These are phyloP conservation scores for Penicillium sumatraense DNA, from an alignment of 2,329 filamentous ascomycete genomes.

Conservation along the genomic window DNA sequence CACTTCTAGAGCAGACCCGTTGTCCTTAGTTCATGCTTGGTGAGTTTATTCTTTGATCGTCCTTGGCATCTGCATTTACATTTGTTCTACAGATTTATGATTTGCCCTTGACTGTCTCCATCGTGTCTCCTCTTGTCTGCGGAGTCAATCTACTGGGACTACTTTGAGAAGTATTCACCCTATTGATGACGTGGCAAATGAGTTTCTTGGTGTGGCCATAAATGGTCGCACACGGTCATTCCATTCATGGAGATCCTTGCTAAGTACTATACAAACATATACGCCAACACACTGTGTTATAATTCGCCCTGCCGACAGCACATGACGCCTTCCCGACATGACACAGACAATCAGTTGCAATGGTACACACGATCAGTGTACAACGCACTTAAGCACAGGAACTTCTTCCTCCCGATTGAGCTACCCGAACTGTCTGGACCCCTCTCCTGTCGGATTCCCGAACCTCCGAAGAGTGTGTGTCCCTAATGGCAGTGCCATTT, in stretches of 20 bases:
- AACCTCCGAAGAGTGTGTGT: neutral
- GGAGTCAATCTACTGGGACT: too few relatives aligned
- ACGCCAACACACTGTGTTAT: neutral
- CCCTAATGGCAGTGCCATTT: neutral
- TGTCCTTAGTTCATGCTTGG: too few relatives aligned
- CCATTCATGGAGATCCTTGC: slow-evolving; percentile 18
- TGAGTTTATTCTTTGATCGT: neutral
- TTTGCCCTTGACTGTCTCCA: too few relatives aligned
- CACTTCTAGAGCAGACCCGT: too few relatives aligned
- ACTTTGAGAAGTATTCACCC: too few relatives aligned
- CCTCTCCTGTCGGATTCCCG: neutral
- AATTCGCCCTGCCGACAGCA: neutral
- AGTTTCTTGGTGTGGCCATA: slow-evolving; percentile 14
- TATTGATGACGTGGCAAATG: neutral
- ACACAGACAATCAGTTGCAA: slow-evolving; percentile 7
- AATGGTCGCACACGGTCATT: slow-evolving; percentile 17
- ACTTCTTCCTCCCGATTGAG: neutral
- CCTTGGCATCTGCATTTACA: neutral
- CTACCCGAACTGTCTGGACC: neutral
- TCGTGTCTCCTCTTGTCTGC: too few relatives aligned
- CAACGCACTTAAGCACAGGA: slow-evolving; percentile 5
- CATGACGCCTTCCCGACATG: slow-evolving; percentile 3
- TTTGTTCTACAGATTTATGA: too few relatives aligned
- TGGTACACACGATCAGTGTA: slow-evolving; percentile 18
- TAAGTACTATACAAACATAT: slow-evolving; percentile 19